phyloP scores from a whole-genome alignment of 1,139 yeast species.

The Hansenula anomala region DNA sequence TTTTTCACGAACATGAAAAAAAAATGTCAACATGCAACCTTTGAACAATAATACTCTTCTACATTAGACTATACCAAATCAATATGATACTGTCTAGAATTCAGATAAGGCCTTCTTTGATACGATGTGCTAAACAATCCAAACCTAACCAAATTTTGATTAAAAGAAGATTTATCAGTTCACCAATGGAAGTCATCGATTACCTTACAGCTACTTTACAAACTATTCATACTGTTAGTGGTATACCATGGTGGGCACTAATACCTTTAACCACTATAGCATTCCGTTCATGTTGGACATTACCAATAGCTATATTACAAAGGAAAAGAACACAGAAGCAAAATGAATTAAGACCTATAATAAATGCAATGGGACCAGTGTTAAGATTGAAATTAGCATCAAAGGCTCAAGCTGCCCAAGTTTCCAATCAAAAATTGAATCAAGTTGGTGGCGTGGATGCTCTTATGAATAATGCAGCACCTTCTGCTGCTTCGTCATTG shows the following conservation, averaged over 20 bases:
- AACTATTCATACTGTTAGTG: constrained; percentile 46
- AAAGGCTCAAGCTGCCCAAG: constrained; percentile 24
- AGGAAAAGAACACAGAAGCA: constrained; percentile 68
- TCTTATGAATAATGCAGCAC: constrained; percentile 3
- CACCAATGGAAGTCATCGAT: constrained; percentile 17
- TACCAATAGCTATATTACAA: constrained; percentile 75
- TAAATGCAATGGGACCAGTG: constrained; percentile 74
- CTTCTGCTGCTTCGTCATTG: constrained; percentile 35
- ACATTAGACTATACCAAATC: neutral
- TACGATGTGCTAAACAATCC: neutral
- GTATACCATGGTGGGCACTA: constrained; percentile 79
- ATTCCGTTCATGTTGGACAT: constrained; percentile 59
- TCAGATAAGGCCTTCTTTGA: neutral
- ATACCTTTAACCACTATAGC: constrained; percentile 72
- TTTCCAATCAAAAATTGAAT: constrained; percentile 3
- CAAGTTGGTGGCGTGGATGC: neutral
- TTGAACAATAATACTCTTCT: neutral
- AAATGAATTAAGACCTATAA: constrained; percentile 60
- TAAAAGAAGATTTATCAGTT: constrained; percentile 7
- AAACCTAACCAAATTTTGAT: neutral
- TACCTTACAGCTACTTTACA: constrained; percentile 40
- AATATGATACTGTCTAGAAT: neutral
- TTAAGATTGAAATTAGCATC: constrained; percentile 67
- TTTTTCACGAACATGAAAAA: no score
- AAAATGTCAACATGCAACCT: neutral